These are phyloP conservation scores for Camelina neglecta DNA, from an alignment of 345 rosid species.

Conservation along the genomic window DNA sequence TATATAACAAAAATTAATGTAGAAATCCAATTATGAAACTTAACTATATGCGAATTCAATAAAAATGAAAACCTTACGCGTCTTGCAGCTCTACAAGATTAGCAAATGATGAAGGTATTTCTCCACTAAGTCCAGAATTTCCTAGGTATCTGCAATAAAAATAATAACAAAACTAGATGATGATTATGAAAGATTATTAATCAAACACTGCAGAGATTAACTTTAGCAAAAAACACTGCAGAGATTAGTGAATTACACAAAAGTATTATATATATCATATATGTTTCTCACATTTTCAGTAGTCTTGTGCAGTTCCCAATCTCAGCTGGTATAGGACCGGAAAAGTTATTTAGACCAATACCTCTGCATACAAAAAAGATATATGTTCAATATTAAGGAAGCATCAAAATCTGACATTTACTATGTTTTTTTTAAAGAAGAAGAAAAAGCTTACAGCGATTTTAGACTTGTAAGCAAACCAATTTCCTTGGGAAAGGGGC, in stretches of 20 bases:
- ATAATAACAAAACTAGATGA: neutral
- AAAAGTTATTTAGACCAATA: constrained; percentile 62
- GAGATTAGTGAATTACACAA: too few species aligned
- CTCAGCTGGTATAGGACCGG: constrained; percentile 67
- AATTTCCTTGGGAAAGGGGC: constrained; percentile 71
- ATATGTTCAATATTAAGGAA: neutral
- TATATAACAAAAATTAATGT: neutral
- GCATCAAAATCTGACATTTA: neutral
- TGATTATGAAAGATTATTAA: too few species aligned
- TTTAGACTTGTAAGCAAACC: constrained; percentile 61
- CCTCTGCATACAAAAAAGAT: constrained; percentile 40
- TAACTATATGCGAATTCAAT: neutral
- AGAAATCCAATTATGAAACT: constrained; percentile 1
- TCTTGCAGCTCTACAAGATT: constrained; percentile 37
- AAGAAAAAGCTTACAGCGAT: constrained; percentile 51
- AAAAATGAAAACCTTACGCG: constrained; percentile 29
- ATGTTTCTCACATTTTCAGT: constrained; percentile 54
- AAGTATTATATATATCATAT: too few species aligned
- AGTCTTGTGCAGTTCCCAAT: constrained; percentile 64
- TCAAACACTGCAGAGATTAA: too few species aligned
- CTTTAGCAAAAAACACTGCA: too few species aligned
- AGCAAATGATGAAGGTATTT: constrained; percentile 61
- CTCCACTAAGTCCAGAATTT: constrained; percentile 66
- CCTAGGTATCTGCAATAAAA: constrained; percentile 50
- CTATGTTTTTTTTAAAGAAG: neutral